Conservation (phyloP, 345 rosid genomes). For the Rhizophora mangle region DNA sequence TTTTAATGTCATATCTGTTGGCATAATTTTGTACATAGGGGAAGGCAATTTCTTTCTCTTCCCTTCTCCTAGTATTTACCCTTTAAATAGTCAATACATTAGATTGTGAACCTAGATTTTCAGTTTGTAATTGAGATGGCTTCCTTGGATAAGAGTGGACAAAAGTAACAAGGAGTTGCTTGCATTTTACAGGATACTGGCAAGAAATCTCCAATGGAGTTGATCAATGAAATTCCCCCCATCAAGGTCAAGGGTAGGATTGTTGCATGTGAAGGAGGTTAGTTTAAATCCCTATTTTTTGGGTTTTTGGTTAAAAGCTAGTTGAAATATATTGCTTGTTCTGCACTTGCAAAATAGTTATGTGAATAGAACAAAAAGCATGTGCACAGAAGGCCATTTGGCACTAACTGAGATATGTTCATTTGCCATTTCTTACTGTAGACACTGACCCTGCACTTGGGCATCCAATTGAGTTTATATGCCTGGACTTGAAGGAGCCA, state of each 20-base stretch:
- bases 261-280: constrained; percentile 99
- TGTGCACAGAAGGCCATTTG: too few relatives aligned
- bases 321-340: neutral
- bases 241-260: constrained; percentile 91
- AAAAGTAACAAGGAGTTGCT: neutral
- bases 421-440: constrained; percentile 16
- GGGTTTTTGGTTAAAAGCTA: too few relatives aligned
- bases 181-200: constrained; percentile 52
- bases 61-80: too few relatives aligned
- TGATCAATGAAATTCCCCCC: constrained; percentile 96
- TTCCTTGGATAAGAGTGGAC: neutral
- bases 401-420: neutral
- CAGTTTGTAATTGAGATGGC: neutral
- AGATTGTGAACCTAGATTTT: neutral
- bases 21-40: too few relatives aligned
- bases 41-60: too few relatives aligned
- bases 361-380: too few relatives aligned
- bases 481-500: constrained; percentile 81
- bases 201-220: constrained; percentile 98
- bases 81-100: neutral
- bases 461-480: constrained; percentile 96
- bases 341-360: neutral
- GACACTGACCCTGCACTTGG: constrained; percentile 86
- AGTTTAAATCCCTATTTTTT: constrained; percentile 8
- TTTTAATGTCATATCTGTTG: too few relatives aligned